Evolutionary conservation across 306 rosid species (phyloP), one percentile per base, ranked within the genome.

Genomic region (Inga oerstediana): DNA sequence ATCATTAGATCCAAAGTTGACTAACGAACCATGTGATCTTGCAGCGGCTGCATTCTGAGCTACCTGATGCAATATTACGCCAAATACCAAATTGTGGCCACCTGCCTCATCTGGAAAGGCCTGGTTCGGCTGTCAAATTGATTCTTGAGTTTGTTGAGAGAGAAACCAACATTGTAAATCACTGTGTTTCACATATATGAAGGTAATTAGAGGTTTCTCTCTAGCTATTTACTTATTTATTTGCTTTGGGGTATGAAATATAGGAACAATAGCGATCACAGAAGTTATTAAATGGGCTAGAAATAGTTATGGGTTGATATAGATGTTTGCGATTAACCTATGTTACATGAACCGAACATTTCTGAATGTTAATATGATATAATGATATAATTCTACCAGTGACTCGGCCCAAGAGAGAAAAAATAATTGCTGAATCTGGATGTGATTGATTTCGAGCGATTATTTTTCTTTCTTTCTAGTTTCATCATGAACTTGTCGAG

Each of bases 81-180:
- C 94, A 87, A 79, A 86, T 92, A 78, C 86, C 93, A 16, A 84
- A 87, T 45, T 94, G 98, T 22, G 95, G 97, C 20, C 95, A 94
- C 75, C 51, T 94, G 80, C 97, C 98, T 73, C 93, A 91, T 52
- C 93, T 91, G n/a, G 93, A 94, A 80, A 92, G 76, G 81, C 97
- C 97, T 39, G 81, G 68, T 72, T 74, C 73, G 10, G 91, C 84
- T 12, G 89, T 87, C 59, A 85, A 89, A 84, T 62, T 91, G 76
- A 89, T 89, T 61, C 37, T 66, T 70, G 93, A 89, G 34, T 89
- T 92, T 86, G 87, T 84, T 83, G 89, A 81, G 45, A 86, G 81
- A 61, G 88, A 84, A 37, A 82, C 84, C 85, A 52, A 19, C 43
- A 75, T 83, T 80, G 86, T 64, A 82, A 70, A 30, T 39, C 82